Conservation (phyloP, 768 basidiomycete genomes). For the Auriscalpium vulgare region DNA sequence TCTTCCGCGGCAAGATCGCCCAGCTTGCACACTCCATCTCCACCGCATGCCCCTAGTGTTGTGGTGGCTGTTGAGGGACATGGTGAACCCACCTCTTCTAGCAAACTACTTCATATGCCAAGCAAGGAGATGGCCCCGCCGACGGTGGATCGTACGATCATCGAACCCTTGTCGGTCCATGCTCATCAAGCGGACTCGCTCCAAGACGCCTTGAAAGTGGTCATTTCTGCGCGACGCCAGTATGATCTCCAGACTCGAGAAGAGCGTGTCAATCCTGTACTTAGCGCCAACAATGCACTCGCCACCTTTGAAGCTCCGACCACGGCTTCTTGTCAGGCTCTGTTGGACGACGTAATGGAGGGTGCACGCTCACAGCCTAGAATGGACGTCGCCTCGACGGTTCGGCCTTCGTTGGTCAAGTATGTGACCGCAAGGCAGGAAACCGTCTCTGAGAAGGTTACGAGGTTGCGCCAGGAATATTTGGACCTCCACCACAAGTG, state of each 20-base stretch:
- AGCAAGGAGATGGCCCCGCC: too few relatives aligned
- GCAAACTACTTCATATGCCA: too few relatives aligned
- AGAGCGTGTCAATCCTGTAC: constrained; percentile 55
- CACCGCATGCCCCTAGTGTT: constrained; percentile 18
- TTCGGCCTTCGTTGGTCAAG: constrained; percentile 43
- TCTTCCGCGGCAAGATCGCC: constrained; percentile 8
- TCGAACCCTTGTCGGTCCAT: not conserved
- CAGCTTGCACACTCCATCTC: constrained; percentile 14
- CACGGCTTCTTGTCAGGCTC: constrained; percentile 26
- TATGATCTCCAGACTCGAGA: constrained; percentile 53
- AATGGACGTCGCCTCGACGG: constrained; percentile 27
- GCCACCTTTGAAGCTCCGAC: constrained; percentile 24
- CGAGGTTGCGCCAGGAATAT: constrained; percentile 59
- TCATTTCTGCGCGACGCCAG: constrained; percentile 53
- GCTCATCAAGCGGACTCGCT: constrained; percentile 24
- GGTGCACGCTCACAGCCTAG: constrained; percentile 28
- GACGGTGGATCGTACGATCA: too few relatives aligned
- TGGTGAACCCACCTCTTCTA: not conserved
- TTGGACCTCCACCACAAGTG: constrained; percentile 61
- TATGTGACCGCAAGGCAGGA: constrained; percentile 48
- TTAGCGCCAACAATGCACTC: constrained; percentile 49
- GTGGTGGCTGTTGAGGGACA: constrained; percentile 12
- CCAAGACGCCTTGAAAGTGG: constrained; percentile 53
- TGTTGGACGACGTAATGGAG: constrained; percentile 41
- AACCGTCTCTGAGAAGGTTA: constrained; percentile 43